Evolutionary conservation across 768 basidiomycete species (phyloP).

Genomic region (Suillus discolor): DNA sequence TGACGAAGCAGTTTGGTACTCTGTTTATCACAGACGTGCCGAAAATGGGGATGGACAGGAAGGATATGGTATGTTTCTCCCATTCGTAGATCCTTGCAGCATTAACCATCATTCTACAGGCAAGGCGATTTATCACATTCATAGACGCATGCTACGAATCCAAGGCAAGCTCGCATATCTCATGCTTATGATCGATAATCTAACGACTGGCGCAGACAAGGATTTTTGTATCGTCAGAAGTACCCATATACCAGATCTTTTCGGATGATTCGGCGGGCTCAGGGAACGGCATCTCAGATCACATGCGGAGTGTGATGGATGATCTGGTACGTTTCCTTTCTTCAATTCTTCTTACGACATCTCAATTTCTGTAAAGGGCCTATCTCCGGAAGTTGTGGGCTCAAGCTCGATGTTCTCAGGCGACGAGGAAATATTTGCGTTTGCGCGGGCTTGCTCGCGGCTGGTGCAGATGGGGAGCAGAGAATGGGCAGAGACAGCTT

Average conservation of each 20-base stretch:
- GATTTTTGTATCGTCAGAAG: constrained; percentile 90
- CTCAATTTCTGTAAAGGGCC: constrained; percentile 53
- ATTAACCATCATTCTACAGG: constrained; percentile 47
- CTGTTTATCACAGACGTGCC: constrained; percentile 88
- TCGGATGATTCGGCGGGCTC: constrained; percentile 59
- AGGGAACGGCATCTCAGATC: constrained; percentile 60
- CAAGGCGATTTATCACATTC: constrained; percentile 95
- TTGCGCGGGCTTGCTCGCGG: constrained; percentile 89
- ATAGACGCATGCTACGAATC: constrained; percentile 97
- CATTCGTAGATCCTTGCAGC: background rate
- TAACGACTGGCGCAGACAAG: constrained; percentile 59
- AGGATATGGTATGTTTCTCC: constrained; percentile 70
- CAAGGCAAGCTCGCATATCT: constrained; percentile 50
- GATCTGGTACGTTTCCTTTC: constrained; percentile 66
- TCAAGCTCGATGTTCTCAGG: constrained; percentile 91
- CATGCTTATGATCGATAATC: constrained; percentile 2
- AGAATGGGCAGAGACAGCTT: constrained; percentile 69
- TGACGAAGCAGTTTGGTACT: constrained; percentile 85
- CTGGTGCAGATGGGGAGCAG: constrained; percentile 89
- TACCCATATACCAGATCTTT: constrained; percentile 89
- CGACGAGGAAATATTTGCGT: constrained; percentile 97
- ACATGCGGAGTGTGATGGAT: constrained; percentile 94
- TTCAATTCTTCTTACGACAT: background rate
- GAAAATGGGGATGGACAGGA: constrained; percentile 82
- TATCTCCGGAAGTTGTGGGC: constrained; percentile 76